Percentiles rank a stretch among this genome's conserved stretches.
Evolutionary conservation across 352 stramenopile genomes (phyloP).

Genomic region (Phytophthora fragariae): DNA sequence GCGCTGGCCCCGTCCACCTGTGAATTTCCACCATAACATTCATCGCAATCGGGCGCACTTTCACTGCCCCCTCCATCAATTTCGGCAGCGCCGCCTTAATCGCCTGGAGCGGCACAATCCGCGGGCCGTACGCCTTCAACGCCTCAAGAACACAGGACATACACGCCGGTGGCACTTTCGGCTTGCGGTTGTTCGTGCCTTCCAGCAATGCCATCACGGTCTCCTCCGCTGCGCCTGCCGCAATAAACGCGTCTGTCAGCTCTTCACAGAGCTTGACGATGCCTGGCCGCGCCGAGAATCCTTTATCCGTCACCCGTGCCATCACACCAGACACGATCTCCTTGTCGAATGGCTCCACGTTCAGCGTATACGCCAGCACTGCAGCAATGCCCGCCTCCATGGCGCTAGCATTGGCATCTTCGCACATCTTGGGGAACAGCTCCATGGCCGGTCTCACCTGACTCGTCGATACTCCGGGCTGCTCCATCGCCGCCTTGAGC

Average conservation of each 20-base stretch:
- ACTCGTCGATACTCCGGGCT: slow-evolving; percentile 45
- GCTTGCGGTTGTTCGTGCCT: slow-evolving; percentile 89
- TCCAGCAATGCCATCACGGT: slow-evolving; percentile 79
- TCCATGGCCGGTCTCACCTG: slow-evolving; percentile 63
- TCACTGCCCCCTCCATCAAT: slow-evolving; percentile 85
- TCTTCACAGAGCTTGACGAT: slow-evolving; percentile 86
- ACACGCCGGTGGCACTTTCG: slow-evolving; percentile 86
- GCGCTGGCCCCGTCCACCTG: slow-evolving; percentile 75
- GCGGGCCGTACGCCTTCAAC: slow-evolving; percentile 84
- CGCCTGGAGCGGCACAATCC: slow-evolving; percentile 67
- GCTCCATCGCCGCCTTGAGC: slow-evolving; percentile 72
- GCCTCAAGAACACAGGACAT: slow-evolving; percentile 67
- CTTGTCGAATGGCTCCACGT: slow-evolving; percentile 76
- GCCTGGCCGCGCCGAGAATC: slow-evolving; percentile 78
- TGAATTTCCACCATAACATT: slow-evolving; percentile 86
- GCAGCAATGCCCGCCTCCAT: slow-evolving; percentile 83
- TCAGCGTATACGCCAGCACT: slow-evolving; percentile 73
- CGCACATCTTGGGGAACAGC: slow-evolving; percentile 83
- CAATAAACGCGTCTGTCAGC: slow-evolving; percentile 76
- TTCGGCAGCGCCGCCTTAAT: slow-evolving; percentile 76
- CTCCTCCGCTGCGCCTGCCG: slow-evolving; percentile 76
- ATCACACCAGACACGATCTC: slow-evolving; percentile 72
- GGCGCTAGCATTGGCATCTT: slow-evolving; percentile 83
- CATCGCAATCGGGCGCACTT: slow-evolving; percentile 81
- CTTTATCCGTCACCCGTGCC: slow-evolving; percentile 84